phyloP scores from a whole-genome alignment of 2,329 filamentous ascomycete species.

The Biscogniauxia mediterranea region DNA sequence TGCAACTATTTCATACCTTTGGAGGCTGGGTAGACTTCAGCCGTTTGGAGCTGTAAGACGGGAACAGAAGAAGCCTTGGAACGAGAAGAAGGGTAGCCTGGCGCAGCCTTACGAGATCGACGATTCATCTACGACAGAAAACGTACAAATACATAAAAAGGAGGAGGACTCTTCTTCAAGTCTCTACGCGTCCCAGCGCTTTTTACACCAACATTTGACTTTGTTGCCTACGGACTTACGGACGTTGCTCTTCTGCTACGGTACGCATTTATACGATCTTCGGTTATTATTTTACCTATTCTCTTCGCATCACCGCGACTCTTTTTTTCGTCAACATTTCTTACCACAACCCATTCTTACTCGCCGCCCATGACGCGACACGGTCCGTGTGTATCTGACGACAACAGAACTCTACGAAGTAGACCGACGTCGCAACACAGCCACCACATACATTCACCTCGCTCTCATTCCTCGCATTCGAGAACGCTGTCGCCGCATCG shows the following conservation, averaged over 20 bases:
- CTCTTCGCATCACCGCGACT: background rate
- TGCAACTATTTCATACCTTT: background rate
- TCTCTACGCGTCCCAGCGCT: background rate
- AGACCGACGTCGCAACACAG: conserved; percentile 26
- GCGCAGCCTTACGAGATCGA: background rate
- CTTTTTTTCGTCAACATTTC: background rate
- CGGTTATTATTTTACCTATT: background rate
- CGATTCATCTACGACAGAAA: background rate
- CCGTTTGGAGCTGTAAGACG: background rate
- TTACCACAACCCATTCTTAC: background rate
- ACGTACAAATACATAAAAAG: background rate
- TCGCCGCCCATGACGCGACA: conserved; percentile 30
- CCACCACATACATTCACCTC: conserved; percentile 17
- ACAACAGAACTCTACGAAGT: conserved; percentile 26
- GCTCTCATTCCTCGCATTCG: conserved; percentile 15
- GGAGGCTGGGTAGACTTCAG: background rate
- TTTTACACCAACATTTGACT: background rate
- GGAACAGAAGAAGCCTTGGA: background rate
- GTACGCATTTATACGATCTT: background rate
- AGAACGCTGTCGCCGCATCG: conserved; percentile 22
- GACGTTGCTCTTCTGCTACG: background rate
- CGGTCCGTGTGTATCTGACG: conserved; percentile 29
- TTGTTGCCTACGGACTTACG: background rate
- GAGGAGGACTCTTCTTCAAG: background rate
- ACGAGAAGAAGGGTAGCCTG: background rate